Conservation (phyloP, 352 stramenopile species). For the Thalassiosira mediterranea region DNA sequence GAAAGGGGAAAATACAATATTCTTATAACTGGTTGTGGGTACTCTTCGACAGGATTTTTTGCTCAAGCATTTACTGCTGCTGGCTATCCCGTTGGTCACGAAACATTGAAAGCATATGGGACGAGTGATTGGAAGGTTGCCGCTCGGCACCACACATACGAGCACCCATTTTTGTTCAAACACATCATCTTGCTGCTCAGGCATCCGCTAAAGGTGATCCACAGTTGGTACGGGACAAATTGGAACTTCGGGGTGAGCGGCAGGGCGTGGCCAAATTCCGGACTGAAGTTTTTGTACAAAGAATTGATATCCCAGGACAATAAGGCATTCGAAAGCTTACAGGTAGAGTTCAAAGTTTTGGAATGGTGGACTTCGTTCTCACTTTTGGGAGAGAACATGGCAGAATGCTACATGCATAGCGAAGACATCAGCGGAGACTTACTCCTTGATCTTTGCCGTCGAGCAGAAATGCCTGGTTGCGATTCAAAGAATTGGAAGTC, state of each 20-base stretch:
- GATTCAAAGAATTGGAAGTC: neutral
- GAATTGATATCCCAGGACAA: too few relatives aligned
- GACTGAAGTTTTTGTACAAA: slow-evolving; percentile 1
- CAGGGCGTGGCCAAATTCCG: neutral
- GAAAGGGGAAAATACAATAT: too few relatives aligned
- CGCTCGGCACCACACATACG: neutral
- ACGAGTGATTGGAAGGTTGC: neutral
- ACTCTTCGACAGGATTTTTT: slow-evolving; percentile 3
- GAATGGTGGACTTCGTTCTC: neutral
- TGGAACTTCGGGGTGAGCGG: neutral
- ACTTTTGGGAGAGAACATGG: slow-evolving; percentile 1
- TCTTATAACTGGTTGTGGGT: neutral
- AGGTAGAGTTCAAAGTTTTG: neutral
- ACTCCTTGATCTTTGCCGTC: neutral
- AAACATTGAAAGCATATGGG: neutral
- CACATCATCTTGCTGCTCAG: neutral
- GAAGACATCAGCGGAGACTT: neutral
- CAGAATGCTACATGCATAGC: neutral
- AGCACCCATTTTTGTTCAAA: neutral
- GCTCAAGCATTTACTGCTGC: neutral
- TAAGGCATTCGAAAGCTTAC: neutral
- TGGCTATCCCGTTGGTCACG: neutral
- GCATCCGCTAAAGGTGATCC: neutral
- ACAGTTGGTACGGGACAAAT: neutral
- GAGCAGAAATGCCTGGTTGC: neutral